phyloP scores from a whole-genome alignment of 345 rosid genomes.

The Hibiscus syriacus region DNA sequence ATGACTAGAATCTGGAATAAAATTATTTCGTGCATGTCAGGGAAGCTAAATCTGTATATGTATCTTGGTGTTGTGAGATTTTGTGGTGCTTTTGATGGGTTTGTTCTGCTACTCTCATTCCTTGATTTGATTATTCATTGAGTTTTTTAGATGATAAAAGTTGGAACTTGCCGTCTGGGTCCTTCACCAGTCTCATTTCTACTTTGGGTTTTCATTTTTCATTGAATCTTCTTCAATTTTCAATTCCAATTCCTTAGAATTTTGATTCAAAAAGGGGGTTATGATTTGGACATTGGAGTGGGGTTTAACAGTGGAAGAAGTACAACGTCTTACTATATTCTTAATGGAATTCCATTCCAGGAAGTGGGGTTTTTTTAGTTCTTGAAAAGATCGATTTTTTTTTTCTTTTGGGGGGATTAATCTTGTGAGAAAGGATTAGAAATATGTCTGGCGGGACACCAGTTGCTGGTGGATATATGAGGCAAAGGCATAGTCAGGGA shows the following conservation, averaged over 20 bases:
- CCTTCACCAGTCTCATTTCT: conserved; percentile 2
- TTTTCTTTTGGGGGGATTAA: neutral
- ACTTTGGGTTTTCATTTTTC: conserved; percentile 3
- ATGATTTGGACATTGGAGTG: neutral
- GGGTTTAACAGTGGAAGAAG: conserved; percentile 5
- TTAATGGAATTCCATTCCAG: conserved; percentile 11
- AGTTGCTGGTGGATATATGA: conserved; percentile 77
- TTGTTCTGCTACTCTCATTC: conserved; percentile 5
- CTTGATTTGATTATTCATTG: neutral
- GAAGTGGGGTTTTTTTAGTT: conserved; percentile 4
- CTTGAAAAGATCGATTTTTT: conserved; percentile 9
- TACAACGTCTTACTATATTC: conserved; percentile 2
- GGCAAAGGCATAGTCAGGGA: conserved; percentile 94
- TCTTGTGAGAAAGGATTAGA: conserved; percentile 9
- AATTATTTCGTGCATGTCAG: conserved; percentile 8
- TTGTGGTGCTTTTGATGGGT: conserved; percentile 15
- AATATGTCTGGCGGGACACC: conserved; percentile 93
- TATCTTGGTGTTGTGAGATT: conserved; percentile 15
- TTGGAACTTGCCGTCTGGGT: conserved; percentile 10
- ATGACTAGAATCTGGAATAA: conserved; percentile 1
- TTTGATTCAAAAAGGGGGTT: neutral
- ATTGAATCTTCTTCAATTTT: conserved; percentile 3
- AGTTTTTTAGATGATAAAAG: neutral
- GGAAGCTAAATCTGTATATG: conserved; percentile 18
- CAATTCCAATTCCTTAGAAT: neutral